These are phyloP conservation scores for Chrysosporium keratinophilum DNA, from an alignment of 2,329 filamentous ascomycete genomes.

Conservation along the genomic window DNA sequence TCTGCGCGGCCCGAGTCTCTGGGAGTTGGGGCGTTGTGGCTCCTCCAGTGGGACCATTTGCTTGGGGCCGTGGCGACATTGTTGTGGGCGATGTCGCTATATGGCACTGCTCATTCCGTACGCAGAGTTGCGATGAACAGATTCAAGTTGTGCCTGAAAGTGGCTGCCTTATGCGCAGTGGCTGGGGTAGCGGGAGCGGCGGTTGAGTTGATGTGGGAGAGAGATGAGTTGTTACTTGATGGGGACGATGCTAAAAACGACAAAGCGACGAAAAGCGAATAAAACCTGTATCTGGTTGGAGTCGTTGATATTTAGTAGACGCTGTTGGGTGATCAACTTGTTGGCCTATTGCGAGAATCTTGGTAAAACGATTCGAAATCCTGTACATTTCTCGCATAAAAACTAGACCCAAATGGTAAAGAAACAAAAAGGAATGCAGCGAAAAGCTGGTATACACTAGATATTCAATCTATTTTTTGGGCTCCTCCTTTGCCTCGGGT, in stretches of 20 bases:
- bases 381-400: constrained; percentile 5
- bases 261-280: constrained; percentile 22
- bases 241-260: constrained; percentile 26
- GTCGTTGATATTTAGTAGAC: no score
- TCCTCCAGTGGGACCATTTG: constrained; percentile 43
- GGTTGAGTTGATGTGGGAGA: constrained; percentile 41
- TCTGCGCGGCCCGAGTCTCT: constrained; percentile 25
- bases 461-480: constrained; percentile 63
- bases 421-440: neutral
- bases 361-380: neutral
- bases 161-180: constrained; percentile 27
- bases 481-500: constrained; percentile 82
- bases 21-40: constrained; percentile 35
- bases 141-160: constrained; percentile 26
- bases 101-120: constrained; percentile 21
- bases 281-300: neutral
- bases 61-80: constrained; percentile 36
- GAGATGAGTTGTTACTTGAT: constrained; percentile 37
- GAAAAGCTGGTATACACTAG: constrained; percentile 14
- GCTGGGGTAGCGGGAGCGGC: constrained; percentile 38
- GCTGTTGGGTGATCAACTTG: no score
- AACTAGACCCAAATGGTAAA: neutral
- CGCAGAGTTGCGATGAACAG: neutral
- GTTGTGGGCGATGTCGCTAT: constrained; percentile 38
- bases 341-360: no score